Conservation (phyloP, 768 basidiomycete genomes). For the Auricularia heimuer region DNA sequence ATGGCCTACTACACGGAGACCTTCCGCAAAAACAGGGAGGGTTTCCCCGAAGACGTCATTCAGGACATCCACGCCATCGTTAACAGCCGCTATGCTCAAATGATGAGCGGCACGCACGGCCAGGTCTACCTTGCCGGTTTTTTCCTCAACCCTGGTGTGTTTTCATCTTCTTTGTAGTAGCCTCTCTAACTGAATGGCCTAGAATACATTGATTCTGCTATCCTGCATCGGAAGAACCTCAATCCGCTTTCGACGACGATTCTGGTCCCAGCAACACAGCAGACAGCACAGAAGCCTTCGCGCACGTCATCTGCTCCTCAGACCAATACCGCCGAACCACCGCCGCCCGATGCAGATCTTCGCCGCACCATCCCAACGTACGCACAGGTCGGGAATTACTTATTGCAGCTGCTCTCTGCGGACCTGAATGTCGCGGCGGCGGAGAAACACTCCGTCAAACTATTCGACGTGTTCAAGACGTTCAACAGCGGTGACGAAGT, state of each 20-base stretch:
- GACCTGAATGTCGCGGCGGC: constrained; percentile 9
- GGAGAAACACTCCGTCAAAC: background rate
- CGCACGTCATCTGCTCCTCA: no score
- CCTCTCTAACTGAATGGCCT: background rate
- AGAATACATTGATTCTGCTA: constrained; percentile 12
- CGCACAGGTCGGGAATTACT: constrained; percentile 6
- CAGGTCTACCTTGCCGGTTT: constrained; percentile 24
- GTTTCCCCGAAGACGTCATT: background rate
- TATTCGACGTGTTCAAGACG: background rate
- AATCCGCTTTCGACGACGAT: constrained; percentile 15
- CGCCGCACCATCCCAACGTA: constrained; percentile 13
- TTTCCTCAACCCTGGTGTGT: constrained; percentile 25
- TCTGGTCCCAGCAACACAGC: constrained; percentile 14
- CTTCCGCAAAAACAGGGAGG: background rate
- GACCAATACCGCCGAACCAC: constrained; percentile 14
- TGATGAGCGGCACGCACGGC: constrained; percentile 17
- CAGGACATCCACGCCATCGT: constrained; percentile 20
- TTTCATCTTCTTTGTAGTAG: constrained; percentile 8
- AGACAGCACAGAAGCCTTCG: no score
- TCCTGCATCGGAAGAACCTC: constrained; percentile 17
- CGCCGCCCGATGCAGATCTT: constrained; percentile 18
- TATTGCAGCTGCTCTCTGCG: constrained; percentile 9
- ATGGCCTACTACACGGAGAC: constrained; percentile 15
- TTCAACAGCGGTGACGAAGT: constrained; percentile 2
- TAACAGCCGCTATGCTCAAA: constrained; percentile 19